Conservation (phyloP, 2,329 filamentous ascomycete species). For the Alternaria triticimaculans region DNA sequence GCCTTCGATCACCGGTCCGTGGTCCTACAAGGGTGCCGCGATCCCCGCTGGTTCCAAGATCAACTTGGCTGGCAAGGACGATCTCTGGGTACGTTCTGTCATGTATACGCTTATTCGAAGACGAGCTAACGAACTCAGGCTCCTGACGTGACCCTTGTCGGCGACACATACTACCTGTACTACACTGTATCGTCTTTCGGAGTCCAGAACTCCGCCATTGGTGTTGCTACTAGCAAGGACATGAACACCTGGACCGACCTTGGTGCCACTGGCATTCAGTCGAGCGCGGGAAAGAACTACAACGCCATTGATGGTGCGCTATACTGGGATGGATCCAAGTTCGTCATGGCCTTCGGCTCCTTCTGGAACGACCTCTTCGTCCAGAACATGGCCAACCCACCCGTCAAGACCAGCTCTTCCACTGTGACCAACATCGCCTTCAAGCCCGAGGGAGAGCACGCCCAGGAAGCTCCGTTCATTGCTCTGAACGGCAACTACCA, state of each 20-base stretch:
- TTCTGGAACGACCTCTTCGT: constrained; percentile 73
- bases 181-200: constrained; percentile 70
- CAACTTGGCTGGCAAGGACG: constrained; percentile 53
- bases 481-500: constrained; percentile 64
- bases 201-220: constrained; percentile 67
- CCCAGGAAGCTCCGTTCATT: constrained; percentile 65
- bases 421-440: constrained; percentile 59
- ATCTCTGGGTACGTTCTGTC: constrained; percentile 56
- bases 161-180: constrained; percentile 68
- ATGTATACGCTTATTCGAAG: not conserved
- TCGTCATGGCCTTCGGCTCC: constrained; percentile 68
- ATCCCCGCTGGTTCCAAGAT: constrained; percentile 56
- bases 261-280: constrained; percentile 60
- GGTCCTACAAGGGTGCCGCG: constrained; percentile 57
- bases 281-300: constrained; percentile 48
- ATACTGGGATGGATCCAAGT: constrained; percentile 52
- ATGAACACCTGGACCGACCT: constrained; percentile 67
- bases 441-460: constrained; percentile 58
- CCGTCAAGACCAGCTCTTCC: constrained; percentile 42
- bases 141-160: constrained; percentile 67
- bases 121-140: constrained; percentile 54
- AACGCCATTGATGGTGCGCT: constrained; percentile 62
- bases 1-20: constrained; percentile 57
- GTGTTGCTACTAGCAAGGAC: constrained; percentile 59
- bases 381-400: constrained; percentile 56